These are phyloP conservation scores for Phytopythium litorale DNA, from an alignment of 352 stramenopile genomes.

Conservation along the genomic window DNA sequence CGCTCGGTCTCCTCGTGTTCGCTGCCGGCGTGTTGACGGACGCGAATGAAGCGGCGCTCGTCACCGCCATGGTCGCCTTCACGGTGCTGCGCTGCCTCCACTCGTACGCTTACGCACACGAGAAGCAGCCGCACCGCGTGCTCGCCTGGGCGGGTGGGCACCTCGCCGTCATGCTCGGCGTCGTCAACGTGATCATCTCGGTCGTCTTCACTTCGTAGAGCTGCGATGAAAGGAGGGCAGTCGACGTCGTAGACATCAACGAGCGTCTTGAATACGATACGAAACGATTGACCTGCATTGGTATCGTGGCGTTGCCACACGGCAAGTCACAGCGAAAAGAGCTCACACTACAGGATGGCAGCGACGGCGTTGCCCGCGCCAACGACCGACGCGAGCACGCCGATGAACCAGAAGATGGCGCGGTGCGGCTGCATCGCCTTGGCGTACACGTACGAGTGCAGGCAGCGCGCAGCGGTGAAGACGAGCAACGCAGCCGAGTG, in stretches of 20 bases:
- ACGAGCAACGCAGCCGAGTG: slow-evolving; percentile 27
- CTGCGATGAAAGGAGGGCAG: too few relatives aligned
- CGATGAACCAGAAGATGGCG: slow-evolving; percentile 18
- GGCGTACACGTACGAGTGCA: slow-evolving; percentile 37
- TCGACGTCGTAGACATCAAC: neutral
- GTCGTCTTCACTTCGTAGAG: slow-evolving; percentile 6
- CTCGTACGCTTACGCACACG: slow-evolving; percentile 42
- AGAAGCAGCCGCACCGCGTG: slow-evolving; percentile 36
- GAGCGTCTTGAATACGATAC: neutral
- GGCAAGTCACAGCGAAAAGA: neutral
- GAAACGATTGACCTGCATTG: neutral
- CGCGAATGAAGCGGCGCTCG: slow-evolving; percentile 16
- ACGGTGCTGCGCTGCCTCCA: slow-evolving; percentile 32
- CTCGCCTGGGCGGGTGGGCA: slow-evolving; percentile 30
- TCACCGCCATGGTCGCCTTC: slow-evolving; percentile 24
- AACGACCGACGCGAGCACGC: slow-evolving; percentile 19
- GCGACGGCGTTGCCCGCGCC: slow-evolving; percentile 18
- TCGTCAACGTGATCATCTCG: slow-evolving; percentile 25
- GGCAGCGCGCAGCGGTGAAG: slow-evolving; percentile 31
- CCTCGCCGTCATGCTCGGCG: slow-evolving; percentile 17
- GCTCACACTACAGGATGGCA: slow-evolving; percentile 13
- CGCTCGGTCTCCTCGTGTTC: slow-evolving; percentile 31
- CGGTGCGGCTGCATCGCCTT: slow-evolving; percentile 34
- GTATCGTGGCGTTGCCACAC: neutral
- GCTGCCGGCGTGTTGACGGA: slow-evolving; percentile 20